These are phyloP conservation scores for Herpotrichia juniperi DNA, from an alignment of 2,329 filamentous ascomycete species.

Conservation along the genomic window DNA sequence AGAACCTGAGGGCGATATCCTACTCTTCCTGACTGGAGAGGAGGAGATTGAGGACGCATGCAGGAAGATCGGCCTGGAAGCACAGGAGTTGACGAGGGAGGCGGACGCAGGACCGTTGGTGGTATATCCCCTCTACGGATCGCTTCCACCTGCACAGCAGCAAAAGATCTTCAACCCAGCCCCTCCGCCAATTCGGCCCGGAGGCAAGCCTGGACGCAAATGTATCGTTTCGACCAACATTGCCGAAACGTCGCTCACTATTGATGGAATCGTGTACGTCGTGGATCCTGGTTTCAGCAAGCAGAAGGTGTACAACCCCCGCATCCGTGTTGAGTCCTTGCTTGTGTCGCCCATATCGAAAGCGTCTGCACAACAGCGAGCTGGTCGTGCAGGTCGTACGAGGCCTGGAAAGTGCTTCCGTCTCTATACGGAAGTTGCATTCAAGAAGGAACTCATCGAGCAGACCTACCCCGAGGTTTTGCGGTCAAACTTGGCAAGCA, in stretches of 20 bases:
- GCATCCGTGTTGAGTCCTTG: conserved; percentile 93
- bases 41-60: conserved; percentile 98
- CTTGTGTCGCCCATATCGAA: conserved; percentile 98
- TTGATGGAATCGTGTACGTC: conserved; percentile 98
- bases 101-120: conserved; percentile 88
- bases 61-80: conserved; percentile 87
- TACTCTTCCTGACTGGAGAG: conserved; percentile 95
- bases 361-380: conserved; percentile 94
- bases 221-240: conserved; percentile 96
- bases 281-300: conserved; percentile 99
- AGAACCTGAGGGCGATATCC: conserved; percentile 88
- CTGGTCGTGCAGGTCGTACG: conserved; percentile 98
- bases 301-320: conserved; percentile 98
- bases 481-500: conserved; percentile 91
- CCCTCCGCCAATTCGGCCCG: conserved; percentile 72
- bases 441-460: conserved; percentile 97
- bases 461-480: conserved; percentile 97
- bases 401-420: conserved; percentile 98
- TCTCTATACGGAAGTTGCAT: conserved; percentile 91
- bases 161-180: conserved; percentile 94
- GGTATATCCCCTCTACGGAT: conserved; percentile 93
- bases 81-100: conserved; percentile 89
- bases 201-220: conserved; percentile 89
- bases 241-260: conserved; percentile 95
- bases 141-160: conserved; percentile 88